Base-by-base conservation (phyloP, 768 basidiomycete genomes). In the Kwoniella botswanensis region DNA sequence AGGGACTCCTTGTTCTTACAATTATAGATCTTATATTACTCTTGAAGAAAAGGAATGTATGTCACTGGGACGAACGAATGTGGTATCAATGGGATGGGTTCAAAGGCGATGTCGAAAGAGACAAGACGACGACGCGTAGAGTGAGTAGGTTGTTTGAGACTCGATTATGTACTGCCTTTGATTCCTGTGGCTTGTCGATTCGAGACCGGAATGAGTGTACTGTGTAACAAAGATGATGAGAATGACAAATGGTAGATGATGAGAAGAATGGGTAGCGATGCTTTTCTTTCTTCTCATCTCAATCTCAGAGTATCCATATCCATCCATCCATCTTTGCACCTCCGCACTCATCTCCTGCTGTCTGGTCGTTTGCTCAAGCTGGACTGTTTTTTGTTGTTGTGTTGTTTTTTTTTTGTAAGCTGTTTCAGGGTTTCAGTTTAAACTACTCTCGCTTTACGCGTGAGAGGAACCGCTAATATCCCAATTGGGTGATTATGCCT, bases 51-150 rank as follows among this genome's bases (percentile, higher is more conserved):
- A 50, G 46, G 46, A 15, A 3, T 13, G 18, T 50, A 50, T 11
- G 46, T 13, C 6, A 12, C 4, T 50, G 46, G 5, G 46, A 50
- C 35, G 35, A 60, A 66, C 55, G 65, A 66, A 17, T 41, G 63
- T 65, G 53, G 35, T 35, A 35, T 35, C 35, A 6, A 35, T 46
- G 26, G 21, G 21, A 35, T 35, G 35, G 35, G 0, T 29, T 50
- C 21, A 64, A 54, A 64, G 52, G 46, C 46, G 52, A 55, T 64
- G 57, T 67, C n/a, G 63, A 18, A 26, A 22, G 22, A 18, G 63
- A 26, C 4, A 17, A 26, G 63, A 42, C 22, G 24, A 35, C 35
- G 35, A 35, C 35, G 35, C 35, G 35, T 35, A 35, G 35, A 35
- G 35, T 35, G 6, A 18, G 24, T 24, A 11, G 10, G 54, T 55